phyloP scores from a whole-genome alignment of 768 basidiomycete genomes.

The Lentinus tigrinus region DNA sequence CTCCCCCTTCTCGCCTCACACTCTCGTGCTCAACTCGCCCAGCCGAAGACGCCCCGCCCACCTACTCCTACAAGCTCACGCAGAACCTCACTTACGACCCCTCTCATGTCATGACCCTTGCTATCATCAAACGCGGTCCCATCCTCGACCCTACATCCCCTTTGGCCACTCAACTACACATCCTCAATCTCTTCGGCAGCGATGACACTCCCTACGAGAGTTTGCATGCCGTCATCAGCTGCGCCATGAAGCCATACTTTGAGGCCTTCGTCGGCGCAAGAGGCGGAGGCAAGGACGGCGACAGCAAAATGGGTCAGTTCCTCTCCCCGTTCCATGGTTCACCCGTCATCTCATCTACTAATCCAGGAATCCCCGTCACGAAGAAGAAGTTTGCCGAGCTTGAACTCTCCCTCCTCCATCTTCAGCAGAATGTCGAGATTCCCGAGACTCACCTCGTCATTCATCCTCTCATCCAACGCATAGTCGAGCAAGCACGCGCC shows the following conservation, averaged over 20 bases:
- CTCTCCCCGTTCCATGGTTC: not conserved
- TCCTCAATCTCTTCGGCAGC: slow-evolving; percentile 87
- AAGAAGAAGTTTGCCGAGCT: slow-evolving; percentile 99
- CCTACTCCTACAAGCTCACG: slow-evolving; percentile 65
- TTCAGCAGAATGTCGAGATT: slow-evolving; percentile 99
- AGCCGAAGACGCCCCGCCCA: slow-evolving; percentile 64
- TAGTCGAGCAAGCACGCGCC: slow-evolving; percentile 74
- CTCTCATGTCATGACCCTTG: slow-evolving; percentile 80
- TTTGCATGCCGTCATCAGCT: slow-evolving; percentile 91
- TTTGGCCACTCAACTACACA: slow-evolving; percentile 83
- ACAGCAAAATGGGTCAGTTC: slow-evolving; percentile 73
- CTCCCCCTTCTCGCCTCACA: not conserved
- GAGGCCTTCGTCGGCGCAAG: slow-evolving; percentile 94
- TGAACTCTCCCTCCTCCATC: slow-evolving; percentile 88
- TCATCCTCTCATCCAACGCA: slow-evolving; percentile 84
- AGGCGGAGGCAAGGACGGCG: slow-evolving; percentile 70
- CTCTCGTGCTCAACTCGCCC: slow-evolving; percentile 3
- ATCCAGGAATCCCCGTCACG: slow-evolving; percentile 86
- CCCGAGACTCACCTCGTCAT: slow-evolving; percentile 93
- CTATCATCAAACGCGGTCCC: slow-evolving; percentile 90
- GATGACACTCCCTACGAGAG: slow-evolving; percentile 94
- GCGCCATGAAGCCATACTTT: slow-evolving; percentile 96
- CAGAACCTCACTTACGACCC: slow-evolving; percentile 78
- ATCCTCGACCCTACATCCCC: slow-evolving; percentile 79
- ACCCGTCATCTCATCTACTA: slow-evolving; percentile 3